Evolutionary conservation across 768 basidiomycete species (phyloP).

Genomic region (Pholiota microspora): DNA sequence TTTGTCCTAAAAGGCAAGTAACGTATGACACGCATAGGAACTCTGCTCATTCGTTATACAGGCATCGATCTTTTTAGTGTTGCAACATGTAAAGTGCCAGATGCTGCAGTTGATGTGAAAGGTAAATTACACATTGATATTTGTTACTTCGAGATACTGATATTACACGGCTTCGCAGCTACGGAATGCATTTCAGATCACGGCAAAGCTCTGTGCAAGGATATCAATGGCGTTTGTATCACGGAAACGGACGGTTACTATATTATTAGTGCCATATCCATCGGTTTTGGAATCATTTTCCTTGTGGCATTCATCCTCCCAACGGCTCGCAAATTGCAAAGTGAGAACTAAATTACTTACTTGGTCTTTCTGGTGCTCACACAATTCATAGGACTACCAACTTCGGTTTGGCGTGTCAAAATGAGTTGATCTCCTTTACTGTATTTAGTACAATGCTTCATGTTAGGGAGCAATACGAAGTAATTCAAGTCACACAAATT

Average conservation of each 20-base stretch:
- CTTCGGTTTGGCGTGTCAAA: constrained; percentile 71
- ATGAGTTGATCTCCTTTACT: constrained; percentile 29
- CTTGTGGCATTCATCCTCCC: constrained; percentile 80
- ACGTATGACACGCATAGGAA: not conserved
- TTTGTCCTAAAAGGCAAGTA: constrained; percentile 85
- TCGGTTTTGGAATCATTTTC: constrained; percentile 71
- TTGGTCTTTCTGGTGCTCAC: constrained; percentile 6
- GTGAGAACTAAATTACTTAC: constrained; percentile 40
- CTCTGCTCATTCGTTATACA: constrained; percentile 25
- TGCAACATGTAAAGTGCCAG: constrained; percentile 77
- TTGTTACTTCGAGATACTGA: constrained; percentile 6
- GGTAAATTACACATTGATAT: constrained; percentile 36
- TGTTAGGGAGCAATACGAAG: not conserved
- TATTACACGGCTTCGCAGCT: constrained; percentile 36
- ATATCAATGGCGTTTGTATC: constrained; percentile 76
- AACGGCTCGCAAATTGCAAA: constrained; percentile 81
- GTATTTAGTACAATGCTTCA: not conserved
- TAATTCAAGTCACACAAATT: too few relatives aligned
- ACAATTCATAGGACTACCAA: constrained; percentile 53
- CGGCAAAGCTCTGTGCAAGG: constrained; percentile 76
- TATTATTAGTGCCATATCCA: constrained; percentile 75
- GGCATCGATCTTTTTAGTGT: constrained; percentile 87
- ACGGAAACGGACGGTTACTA: constrained; percentile 93
- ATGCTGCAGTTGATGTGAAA: constrained; percentile 48
- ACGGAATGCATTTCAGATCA: constrained; percentile 91